Evolutionary conservation across 169 alveolate species (phyloP), one percentile per base, ranked within the genome.

Genomic region (Babesia divergens): DNA sequence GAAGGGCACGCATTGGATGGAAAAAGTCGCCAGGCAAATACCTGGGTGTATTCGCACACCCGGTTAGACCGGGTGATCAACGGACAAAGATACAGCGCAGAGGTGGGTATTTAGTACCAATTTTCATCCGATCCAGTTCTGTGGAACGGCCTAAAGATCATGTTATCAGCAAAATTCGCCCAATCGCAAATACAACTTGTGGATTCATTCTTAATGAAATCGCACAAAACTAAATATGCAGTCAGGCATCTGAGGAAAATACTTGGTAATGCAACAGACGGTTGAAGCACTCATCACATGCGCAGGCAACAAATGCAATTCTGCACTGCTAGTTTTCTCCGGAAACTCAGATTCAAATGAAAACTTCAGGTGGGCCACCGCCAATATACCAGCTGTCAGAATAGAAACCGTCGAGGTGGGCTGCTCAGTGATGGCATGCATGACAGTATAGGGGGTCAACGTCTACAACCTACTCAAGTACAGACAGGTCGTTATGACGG

Each of bases 291-390:
- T 4, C 14, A 42, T 31, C 13, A 24, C 6, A 1, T 29, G 8
- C 29, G n/a, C 34, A 83, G 93, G 93, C 18, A 54, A 40, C 6
- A 54, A 77, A 14, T 91, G 96, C 68, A 90, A 86, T 53, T 85
- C 94, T 18, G 95, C 95, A n/a, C 62, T 91, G 52, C 74, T 89
- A 47, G 93, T 89, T 9, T 92, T 86, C 60, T 92, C 83, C 34
- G 96, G 95, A 2, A 58, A 64, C 47, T 59, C 81, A 0, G 96
- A 91, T 67, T 89, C 91, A 28, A 91, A 91, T 74, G 94, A 91
- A 20, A 86, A 90, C 70, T 91, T 90, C 85, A 82, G 93, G 35
- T 91, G 94, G 95, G 89, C 95, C 3, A 86, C 93, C 32, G 96
- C 96, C 24, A 91, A 91, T 66, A 90, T 91, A 35, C 89, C 94